Conservation (phyloP, 805 yeast genomes). For the Schizosaccharomyces japonicus region DNA sequence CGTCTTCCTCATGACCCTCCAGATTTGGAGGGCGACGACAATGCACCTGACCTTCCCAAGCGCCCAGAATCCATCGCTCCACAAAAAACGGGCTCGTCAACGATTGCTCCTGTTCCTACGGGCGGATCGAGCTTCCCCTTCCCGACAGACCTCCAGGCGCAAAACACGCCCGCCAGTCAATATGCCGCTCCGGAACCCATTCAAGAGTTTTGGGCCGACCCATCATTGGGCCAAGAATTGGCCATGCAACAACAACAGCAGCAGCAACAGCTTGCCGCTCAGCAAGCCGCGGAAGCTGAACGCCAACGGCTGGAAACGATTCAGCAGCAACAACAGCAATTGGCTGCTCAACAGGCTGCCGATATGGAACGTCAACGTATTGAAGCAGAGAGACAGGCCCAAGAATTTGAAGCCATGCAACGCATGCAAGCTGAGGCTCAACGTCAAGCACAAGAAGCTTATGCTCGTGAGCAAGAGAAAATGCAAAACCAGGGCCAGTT, state of each 20-base stretch:
- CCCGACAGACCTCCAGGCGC: not conserved
- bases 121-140: not conserved
- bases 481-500: conserved; percentile 56
- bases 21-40: conserved; percentile 23
- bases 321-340: conserved; percentile 31
- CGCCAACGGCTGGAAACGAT: conserved; percentile 13
- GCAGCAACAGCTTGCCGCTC: conserved; percentile 21
- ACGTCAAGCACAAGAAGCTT: conserved; percentile 45
- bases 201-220: conserved; percentile 22
- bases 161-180: conserved; percentile 10
- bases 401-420: conserved; percentile 51
- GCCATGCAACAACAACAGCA: not conserved
- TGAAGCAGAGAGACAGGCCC: conserved; percentile 44
- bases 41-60: conserved; percentile 20
- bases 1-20: conserved; percentile 38
- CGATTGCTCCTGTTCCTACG: conserved; percentile 10
- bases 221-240: not conserved
- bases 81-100: conserved; percentile 6
- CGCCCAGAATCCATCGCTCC: conserved; percentile 17
- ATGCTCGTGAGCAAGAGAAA: conserved; percentile 40
- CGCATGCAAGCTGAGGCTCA: conserved; percentile 43
- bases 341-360: conserved; percentile 32
- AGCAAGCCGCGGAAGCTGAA: conserved; percentile 17
- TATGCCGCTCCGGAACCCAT: conserved; percentile 16
- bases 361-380: conserved; percentile 46